phyloP scores from a whole-genome alignment of 2,329 filamentous ascomycete species.

The Tolypocladium amazonense region DNA sequence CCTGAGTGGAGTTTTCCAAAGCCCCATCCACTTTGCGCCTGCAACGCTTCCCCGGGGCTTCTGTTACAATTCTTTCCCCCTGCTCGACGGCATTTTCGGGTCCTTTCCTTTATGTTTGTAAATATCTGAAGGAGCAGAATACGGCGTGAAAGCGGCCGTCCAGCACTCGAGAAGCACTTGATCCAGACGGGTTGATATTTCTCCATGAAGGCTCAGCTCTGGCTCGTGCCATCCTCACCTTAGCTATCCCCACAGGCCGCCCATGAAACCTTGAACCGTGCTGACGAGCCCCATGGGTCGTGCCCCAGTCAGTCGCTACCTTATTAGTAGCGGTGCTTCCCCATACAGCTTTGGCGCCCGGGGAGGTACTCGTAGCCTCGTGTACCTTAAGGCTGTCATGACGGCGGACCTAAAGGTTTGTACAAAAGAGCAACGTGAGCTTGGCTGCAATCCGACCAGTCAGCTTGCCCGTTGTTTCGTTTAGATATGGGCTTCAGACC shows the following conservation, averaged over 20 bases:
- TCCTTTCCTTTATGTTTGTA: too few species aligned
- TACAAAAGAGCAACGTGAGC: too few species aligned
- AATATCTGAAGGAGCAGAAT: not conserved
- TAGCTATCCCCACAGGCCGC: not conserved
- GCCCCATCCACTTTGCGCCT: not conserved
- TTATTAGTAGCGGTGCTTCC: not conserved
- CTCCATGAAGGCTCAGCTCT: not conserved
- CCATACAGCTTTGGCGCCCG: not conserved
- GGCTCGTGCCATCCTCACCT: not conserved
- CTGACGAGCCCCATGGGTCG: not conserved
- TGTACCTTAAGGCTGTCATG: not conserved
- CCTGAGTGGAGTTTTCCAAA: not conserved
- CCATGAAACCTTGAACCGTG: not conserved
- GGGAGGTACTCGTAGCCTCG: not conserved
- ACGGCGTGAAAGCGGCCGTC: not conserved
- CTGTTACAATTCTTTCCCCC: not conserved
- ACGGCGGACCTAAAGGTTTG: not conserved
- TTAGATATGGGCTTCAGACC: not conserved
- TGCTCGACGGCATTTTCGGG: not conserved
- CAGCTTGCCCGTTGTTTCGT: not conserved
- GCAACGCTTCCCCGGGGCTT: not conserved
- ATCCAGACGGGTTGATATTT: not conserved
- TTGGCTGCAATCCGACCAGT: too few species aligned
- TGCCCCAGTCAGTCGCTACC: not conserved
- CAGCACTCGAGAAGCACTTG: not conserved